Conservation (phyloP, 257 asterid species). For the Paulownia fortunei region DNA sequence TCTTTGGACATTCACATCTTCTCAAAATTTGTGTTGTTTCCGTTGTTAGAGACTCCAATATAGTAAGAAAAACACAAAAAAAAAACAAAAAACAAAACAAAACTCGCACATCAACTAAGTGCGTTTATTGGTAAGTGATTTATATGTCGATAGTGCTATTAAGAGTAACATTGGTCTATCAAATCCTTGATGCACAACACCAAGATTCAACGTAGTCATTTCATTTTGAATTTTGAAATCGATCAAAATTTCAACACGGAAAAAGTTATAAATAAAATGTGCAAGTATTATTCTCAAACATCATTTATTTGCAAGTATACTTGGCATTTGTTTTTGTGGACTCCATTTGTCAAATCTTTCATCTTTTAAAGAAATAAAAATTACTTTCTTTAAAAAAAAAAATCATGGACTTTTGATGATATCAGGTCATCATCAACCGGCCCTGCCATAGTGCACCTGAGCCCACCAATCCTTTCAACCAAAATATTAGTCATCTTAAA, state of each 20-base stretch:
- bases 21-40: constrained; percentile 9
- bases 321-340: not conserved
- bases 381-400: not conserved
- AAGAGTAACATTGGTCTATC: not conserved
- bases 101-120: not conserved
- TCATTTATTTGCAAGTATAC: not conserved
- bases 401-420: constrained; percentile 4
- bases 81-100: not conserved
- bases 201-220: no score
- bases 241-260: no score
- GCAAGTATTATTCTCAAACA: not conserved
- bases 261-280: not conserved
- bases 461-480: constrained; percentile 23
- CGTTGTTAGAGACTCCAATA: not conserved
- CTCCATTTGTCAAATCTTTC: not conserved
- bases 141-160: not conserved
- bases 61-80: not conserved
- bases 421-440: not conserved
- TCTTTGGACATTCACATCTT: not conserved
- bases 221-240: no score
- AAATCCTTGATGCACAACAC: no score
- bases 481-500: constrained; percentile 1
- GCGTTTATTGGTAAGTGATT: not conserved
- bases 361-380: not conserved
- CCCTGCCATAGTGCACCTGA: constrained; percentile 23